phyloP scores from a whole-genome alignment of 352 stramenopile species.

The Pythium aquatile region DNA sequence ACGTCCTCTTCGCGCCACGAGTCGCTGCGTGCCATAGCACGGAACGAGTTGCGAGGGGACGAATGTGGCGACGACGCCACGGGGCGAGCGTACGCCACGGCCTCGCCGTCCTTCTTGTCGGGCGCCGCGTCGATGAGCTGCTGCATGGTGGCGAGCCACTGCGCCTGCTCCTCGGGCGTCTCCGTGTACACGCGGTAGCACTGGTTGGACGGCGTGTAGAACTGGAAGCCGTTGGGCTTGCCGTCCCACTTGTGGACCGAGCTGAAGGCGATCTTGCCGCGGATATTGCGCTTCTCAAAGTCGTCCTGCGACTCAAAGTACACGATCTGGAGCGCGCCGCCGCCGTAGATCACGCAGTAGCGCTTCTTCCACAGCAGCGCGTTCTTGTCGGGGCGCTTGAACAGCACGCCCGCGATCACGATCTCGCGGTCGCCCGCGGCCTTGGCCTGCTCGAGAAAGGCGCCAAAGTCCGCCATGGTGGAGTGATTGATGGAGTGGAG shows the following conservation, averaged over 20 bases:
- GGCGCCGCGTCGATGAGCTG: conserved; percentile 59
- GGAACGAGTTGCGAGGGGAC: conserved; percentile 47
- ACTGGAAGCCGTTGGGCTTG: conserved; percentile 86
- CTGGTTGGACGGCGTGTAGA: conserved; percentile 83
- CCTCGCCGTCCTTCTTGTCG: conserved; percentile 62
- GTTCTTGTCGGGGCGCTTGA: conserved; percentile 83
- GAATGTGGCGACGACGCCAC: conserved; percentile 65
- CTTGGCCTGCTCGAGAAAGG: conserved; percentile 26
- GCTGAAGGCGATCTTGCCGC: conserved; percentile 79
- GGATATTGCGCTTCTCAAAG: conserved; percentile 70
- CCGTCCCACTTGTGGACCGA: conserved; percentile 84
- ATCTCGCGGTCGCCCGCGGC: conserved; percentile 31
- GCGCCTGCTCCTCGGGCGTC: conserved; percentile 55
- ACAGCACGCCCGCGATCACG: conserved; percentile 67
- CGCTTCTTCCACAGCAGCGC: conserved; percentile 87
- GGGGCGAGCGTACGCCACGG: conserved; percentile 62
- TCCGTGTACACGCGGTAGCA: conserved; percentile 87
- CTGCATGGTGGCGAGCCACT: conserved; percentile 77
- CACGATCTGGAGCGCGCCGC: conserved; percentile 66
- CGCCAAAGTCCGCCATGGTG: conserved; percentile 27
- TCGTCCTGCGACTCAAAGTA: conserved; percentile 76
- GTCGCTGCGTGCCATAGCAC: conserved; percentile 47
- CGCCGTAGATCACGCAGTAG: conserved; percentile 78
- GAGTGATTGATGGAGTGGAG: neutral
- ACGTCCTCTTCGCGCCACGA: conserved; percentile 81